Evolutionary conservation across 768 basidiomycete species (phyloP).

Genomic region (Coprinopsis sp.): DNA sequence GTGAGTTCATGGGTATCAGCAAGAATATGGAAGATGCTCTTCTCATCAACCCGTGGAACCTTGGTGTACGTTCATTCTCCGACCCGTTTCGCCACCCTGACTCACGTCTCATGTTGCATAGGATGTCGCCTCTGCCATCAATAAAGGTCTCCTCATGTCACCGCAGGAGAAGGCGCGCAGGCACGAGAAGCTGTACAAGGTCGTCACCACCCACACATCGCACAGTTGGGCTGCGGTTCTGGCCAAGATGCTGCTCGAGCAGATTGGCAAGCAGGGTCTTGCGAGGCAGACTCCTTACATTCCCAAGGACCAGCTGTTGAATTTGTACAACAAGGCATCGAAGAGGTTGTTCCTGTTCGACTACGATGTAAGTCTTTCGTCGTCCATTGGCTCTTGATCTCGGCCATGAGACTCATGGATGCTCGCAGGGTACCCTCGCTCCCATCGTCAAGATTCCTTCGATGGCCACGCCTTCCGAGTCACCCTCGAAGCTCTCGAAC

Average conservation of each 20-base stretch:
- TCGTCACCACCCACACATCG: slow-evolving; percentile 90
- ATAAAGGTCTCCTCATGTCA: slow-evolving; percentile 82
- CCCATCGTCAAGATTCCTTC: slow-evolving; percentile 95
- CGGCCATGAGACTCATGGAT: slow-evolving; percentile 3
- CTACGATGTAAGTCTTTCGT: slow-evolving; percentile 69
- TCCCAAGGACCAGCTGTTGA: slow-evolving; percentile 53
- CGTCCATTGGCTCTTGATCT: slow-evolving; percentile 1
- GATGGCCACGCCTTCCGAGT: slow-evolving; percentile 75
- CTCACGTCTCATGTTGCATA: slow-evolving; percentile 21
- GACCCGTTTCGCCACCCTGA: slow-evolving; percentile 7
- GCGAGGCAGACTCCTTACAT: slow-evolving; percentile 85
- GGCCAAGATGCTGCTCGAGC: slow-evolving; percentile 81
- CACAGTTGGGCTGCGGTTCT: slow-evolving; percentile 92
- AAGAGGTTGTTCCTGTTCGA: slow-evolving; percentile 93
- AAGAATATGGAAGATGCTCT: slow-evolving; percentile 87
- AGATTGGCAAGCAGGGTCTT: slow-evolving; percentile 72
- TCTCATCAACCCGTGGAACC: slow-evolving; percentile 94
- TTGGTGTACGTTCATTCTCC: slow-evolving; percentile 53
- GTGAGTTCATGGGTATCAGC: slow-evolving; percentile 98
- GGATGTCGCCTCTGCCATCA: slow-evolving; percentile 88
- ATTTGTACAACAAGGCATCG: slow-evolving; percentile 60
- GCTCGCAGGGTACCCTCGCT: slow-evolving; percentile 79
- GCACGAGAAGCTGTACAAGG: slow-evolving; percentile 73
- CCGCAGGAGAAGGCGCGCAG: slow-evolving; percentile 66
- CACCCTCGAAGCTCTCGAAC: slow-evolving; percentile 71